Base-by-base conservation (phyloP, 2,329 filamentous ascomycete species). In the Arthrobotrys pseudoclavata region DNA sequence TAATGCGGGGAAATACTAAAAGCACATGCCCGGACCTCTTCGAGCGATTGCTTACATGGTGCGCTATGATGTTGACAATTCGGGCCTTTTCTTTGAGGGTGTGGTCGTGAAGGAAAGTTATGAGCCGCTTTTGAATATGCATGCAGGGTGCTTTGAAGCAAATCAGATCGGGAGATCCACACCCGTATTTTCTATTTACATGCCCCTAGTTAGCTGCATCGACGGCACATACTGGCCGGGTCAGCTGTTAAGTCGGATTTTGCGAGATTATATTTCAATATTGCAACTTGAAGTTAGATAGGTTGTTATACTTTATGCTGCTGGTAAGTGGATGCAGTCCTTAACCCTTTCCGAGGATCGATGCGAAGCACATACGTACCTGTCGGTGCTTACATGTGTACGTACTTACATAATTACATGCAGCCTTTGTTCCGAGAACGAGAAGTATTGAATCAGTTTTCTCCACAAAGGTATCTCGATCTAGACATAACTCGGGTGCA, bases 361-460 rank as follows among this genome's bases (percentile, higher is more conserved):
- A 64, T 62, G 47, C 26, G 50, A 63, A 64, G 42, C 9, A 18
- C 50, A 13, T 50, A 50, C 4, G 50, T 53, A 5, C 20, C 26
- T n/a, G 26, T 15, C 4, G 2, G 42, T 20, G 4, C 31, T 34
- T 34, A 9, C 42, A 45, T 45, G 15, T 45, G 6, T 45, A 9
- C n/a, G 15, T 45, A 45, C 15, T 3, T 42, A 42, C 12, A 1
- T 9, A 34, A 9, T 40, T 45, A 2, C 37, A 45, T 45, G 42
- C 18, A 20, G n/a, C 64, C 60, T 60, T 72, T 72, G 47, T 72
- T 66, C 69, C 69, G 60, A 72, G 40, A 31, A 55, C 24, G 26
- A 37, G 34, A 12, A 31, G 31, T 20, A 48, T 22, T 48, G 60
- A 47, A 48, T 45, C 22, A 29, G 12, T n/a, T 53, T 29, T 66